Base-by-base conservation (phyloP, 768 basidiomycete species). In the Gloeopeniophorella convolvens region DNA sequence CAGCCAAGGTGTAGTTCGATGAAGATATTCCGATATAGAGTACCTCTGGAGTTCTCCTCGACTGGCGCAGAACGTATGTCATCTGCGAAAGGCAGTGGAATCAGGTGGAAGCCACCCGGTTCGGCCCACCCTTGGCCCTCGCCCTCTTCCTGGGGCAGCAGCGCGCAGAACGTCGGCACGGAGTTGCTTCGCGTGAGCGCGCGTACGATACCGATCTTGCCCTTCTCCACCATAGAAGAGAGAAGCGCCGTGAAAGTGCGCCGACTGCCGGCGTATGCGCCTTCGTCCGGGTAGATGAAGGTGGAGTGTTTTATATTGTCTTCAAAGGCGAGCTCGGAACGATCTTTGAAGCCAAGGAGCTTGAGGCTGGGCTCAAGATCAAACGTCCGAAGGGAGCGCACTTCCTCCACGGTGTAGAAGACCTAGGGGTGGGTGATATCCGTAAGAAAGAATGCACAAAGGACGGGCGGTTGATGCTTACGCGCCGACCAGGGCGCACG, bases 41-140 rank as follows among this genome's bases (percentile, higher is more conserved):
- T 66, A 82, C 91, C 85, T 72, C 76, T 74, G 57, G 75, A 70
- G 6, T 74, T 82, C 47, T 79, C 72, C 16, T 82, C 78, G 10
- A 92, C 66, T 2, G 86, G 83, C 5, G 87, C 86, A 16, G 75
- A 73, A 41, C 96, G 81, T 42, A 98, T 85, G 60, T 99, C 96
- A 62, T 99, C 96, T 4, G 89, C 86, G 63, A 88, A 99, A 0
- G 95, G 94, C n/a, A 97, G 65, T 13, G 86, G 85, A 50, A 97
- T 85, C 43, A 98, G 72, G 65, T 98, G 93, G 60, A 98, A 87
- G 5, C 96, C 96, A 1, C 89, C 81, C 28, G 96, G 90, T 34
- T 87, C 83, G 44, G 78, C 81, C 73, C 81, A 86, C 6, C 88
- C 89, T 9, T 74, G 76, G 27, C 82, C 79, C 59, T 85, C 82